A percentile compares a stretch with the other conserved stretches of the same genome.
phyloP scores from a whole-genome alignment of 257 asterid genomes.

The Orobanche coerulescens region DNA sequence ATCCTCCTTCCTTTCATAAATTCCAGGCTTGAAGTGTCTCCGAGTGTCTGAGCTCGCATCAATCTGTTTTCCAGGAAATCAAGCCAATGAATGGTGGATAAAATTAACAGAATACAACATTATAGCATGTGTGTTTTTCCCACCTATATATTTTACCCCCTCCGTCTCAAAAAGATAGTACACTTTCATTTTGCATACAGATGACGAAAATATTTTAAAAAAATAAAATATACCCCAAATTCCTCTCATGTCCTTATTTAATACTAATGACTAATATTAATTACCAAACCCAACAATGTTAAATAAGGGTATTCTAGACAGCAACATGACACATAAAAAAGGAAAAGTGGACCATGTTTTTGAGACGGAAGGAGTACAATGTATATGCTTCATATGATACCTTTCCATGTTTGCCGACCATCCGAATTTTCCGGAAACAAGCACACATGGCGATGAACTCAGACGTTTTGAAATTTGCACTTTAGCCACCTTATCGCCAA shows the following conservation, averaged over 20 bases:
- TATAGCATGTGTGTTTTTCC: not conserved
- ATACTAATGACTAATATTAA: no score
- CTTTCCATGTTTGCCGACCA: conserved; percentile 99
- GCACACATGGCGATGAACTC: conserved; percentile 98
- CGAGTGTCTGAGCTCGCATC: conserved; percentile 95
- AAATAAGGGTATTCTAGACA: no score
- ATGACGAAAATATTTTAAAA: no score
- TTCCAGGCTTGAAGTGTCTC: conserved; percentile 83
- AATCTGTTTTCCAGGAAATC: conserved; percentile 37
- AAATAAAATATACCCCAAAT: no score
- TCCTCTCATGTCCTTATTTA: no score
- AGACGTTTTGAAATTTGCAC: conserved; percentile 89
- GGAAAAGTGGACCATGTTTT: not conserved
- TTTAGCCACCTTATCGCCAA: conserved; percentile 95
- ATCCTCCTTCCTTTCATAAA: conserved; percentile 98
- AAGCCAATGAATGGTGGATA: not conserved
- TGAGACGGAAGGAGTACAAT: not conserved
- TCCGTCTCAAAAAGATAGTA: not conserved
- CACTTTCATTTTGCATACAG: no score
- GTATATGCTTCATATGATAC: conserved; percentile 21
- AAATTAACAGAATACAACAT: not conserved
- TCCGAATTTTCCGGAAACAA: conserved; percentile 98
- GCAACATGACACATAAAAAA: not conserved
- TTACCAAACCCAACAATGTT: no score
- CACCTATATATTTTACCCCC: not conserved